These are phyloP conservation scores for Xanthoceras sorbifolium DNA, from an alignment of 345 rosid species.

Conservation along the genomic window DNA sequence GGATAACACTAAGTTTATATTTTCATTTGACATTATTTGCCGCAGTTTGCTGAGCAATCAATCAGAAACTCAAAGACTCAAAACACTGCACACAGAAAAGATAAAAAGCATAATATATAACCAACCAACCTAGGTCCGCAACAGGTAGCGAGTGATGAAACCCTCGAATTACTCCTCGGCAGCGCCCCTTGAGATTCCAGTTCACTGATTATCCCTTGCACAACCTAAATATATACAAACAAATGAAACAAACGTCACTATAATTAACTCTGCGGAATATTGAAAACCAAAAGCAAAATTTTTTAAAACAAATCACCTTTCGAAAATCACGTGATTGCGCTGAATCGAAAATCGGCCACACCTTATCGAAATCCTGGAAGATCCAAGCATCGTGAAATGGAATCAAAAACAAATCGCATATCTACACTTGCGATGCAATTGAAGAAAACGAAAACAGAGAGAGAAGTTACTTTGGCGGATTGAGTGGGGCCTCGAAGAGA, in stretches of 20 bases:
- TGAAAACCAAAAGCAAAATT: conserved; percentile 3
- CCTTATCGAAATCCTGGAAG: conserved; percentile 96
- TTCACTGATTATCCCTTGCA: conserved; percentile 97
- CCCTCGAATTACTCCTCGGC: conserved; percentile 98
- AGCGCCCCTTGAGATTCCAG: conserved; percentile 98
- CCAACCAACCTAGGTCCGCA: conserved; percentile 90
- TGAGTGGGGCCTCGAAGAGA: conserved; percentile 97
- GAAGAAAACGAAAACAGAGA: conserved; percentile 3
- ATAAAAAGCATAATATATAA: neutral
- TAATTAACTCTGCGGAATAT: conserved; percentile 15
- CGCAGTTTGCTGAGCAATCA: conserved; percentile 8
- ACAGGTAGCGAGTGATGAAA: conserved; percentile 97
- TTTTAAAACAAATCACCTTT: conserved; percentile 48
- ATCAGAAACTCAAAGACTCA: conserved; percentile 9
- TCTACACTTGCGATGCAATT: conserved; percentile 13
- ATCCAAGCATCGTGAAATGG: conserved; percentile 33
- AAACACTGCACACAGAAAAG: neutral
- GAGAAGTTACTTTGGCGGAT: conserved; percentile 74
- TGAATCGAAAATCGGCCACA: conserved; percentile 99
- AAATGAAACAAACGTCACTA: neutral
- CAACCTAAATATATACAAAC: conserved; percentile 56
- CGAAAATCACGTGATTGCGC: conserved; percentile 98
- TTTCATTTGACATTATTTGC: neutral
- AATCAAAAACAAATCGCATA: conserved; percentile 17
- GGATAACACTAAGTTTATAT: neutral